phyloP scores from a whole-genome alignment of 345 rosid genomes.

The Salix exigua region DNA sequence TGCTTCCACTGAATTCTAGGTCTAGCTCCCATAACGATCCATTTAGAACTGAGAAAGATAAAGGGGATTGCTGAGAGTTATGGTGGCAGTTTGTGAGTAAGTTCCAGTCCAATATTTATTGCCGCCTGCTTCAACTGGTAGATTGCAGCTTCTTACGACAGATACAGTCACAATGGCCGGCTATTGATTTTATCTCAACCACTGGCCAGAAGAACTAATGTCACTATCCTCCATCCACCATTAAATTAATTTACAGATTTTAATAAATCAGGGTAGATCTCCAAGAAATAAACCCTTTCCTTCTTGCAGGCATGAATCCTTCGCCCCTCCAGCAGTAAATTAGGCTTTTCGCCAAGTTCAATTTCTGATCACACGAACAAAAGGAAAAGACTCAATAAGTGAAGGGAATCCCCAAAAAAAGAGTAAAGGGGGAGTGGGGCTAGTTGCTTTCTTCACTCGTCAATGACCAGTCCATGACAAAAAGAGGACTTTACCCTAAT shows the following conservation, averaged over 20 bases:
- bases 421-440: slow-evolving; percentile 1
- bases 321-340: no score
- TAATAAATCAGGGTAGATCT: no score
- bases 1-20: not conserved
- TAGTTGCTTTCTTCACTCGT: not conserved
- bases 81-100: not conserved
- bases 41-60: not conserved
- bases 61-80: not conserved
- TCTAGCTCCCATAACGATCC: not conserved
- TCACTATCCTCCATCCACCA: not conserved
- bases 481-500: slow-evolving; percentile 4
- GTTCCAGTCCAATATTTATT: not conserved
- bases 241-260: no score
- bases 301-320: no score
- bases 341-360: no score
- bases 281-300: no score
- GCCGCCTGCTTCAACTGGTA: not conserved
- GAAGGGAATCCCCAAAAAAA: not conserved
- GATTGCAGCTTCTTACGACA: not conserved
- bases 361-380: no score
- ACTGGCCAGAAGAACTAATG: not conserved
- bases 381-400: no score
- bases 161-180: not conserved
- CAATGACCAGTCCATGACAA: not conserved
- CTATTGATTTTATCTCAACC: not conserved